Evolutionary conservation across 2,329 filamentous ascomycete species (phyloP).

Genomic region (Pestalotiopsis sp.): DNA sequence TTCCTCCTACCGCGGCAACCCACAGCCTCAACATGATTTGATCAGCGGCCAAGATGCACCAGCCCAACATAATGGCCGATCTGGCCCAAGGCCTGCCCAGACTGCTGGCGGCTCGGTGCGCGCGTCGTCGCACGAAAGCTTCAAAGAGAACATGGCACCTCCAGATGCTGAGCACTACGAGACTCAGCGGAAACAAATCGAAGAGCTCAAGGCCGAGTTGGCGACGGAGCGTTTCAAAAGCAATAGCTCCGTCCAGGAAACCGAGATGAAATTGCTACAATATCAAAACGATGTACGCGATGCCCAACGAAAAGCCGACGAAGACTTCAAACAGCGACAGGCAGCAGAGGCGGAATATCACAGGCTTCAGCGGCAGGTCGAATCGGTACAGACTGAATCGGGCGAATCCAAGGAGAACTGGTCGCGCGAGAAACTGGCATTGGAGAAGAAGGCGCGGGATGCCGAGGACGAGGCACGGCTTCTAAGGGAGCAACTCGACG

Average conservation of each 20-base stretch:
- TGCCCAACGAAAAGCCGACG: slow-evolving; percentile 77
- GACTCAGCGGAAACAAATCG: slow-evolving; percentile 59
- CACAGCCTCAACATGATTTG: slow-evolving; percentile 62
- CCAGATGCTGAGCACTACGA: slow-evolving; percentile 63
- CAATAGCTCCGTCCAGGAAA: slow-evolving; percentile 84
- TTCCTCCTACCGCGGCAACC: slow-evolving; percentile 51
- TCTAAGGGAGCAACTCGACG: slow-evolving; percentile 81
- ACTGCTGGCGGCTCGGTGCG: slow-evolving; percentile 40
- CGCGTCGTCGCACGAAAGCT: slow-evolving; percentile 58
- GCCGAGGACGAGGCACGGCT: slow-evolving; percentile 72
- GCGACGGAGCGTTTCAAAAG: slow-evolving; percentile 87
- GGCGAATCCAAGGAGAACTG: slow-evolving; percentile 52
- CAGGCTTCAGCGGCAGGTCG: slow-evolving; percentile 52
- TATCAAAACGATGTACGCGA: slow-evolving; percentile 86
- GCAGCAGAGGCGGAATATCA: slow-evolving; percentile 58
- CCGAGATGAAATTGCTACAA: slow-evolving; percentile 76
- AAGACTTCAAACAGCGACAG: slow-evolving; percentile 74
- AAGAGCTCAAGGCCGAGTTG: slow-evolving; percentile 87
- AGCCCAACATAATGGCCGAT: slow-evolving; percentile 30
- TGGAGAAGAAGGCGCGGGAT: slow-evolving; percentile 72
- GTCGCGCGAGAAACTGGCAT: slow-evolving; percentile 61
- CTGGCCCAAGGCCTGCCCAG: slow-evolving; percentile 44
- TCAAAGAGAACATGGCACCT: slow-evolving; percentile 62
- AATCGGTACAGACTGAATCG: slow-evolving; percentile 54
- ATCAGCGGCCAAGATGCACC: slow-evolving; percentile 55